Evolutionary conservation across 139 green algal genomes (phyloP).

Genomic region (Limnomonas spitsbergensis): DNA sequence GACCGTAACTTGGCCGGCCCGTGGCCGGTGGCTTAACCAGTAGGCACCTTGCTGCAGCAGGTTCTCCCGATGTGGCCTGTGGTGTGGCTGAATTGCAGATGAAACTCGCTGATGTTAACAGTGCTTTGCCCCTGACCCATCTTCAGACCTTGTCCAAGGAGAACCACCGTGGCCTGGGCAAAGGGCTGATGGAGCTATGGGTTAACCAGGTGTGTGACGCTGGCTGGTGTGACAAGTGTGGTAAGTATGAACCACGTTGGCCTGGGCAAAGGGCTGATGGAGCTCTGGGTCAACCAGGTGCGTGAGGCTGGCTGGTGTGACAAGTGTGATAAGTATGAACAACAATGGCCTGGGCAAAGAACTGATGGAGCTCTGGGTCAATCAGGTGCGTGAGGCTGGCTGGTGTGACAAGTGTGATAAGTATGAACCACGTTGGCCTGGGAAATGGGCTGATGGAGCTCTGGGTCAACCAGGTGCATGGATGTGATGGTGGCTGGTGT

Average conservation of each 20-base stretch:
- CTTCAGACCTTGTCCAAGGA: slow-evolving; percentile 18
- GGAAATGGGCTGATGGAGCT: slow-evolving; percentile 43
- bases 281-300: slow-evolving; percentile 52
- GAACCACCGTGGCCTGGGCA: slow-evolving; percentile 25
- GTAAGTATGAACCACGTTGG: slow-evolving; percentile 9
- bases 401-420: neutral
- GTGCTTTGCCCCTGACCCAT: too few relatives aligned
- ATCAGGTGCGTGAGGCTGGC: slow-evolving; percentile 32
- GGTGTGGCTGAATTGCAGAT: too few relatives aligned
- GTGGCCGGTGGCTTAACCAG: too few relatives aligned
- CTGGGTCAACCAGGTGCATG: slow-evolving; percentile 45
- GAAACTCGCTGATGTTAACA: too few relatives aligned
- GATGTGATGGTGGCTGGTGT: neutral
- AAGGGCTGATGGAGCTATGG: slow-evolving; percentile 45
- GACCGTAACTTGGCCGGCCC: too few relatives aligned
- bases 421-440: slow-evolving; percentile 16
- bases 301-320: neutral
- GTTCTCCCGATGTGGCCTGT: too few relatives aligned
- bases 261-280: slow-evolving; percentile 34
- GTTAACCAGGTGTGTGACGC: slow-evolving; percentile 40
- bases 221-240: neutral
- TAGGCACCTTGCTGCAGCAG: too few relatives aligned
- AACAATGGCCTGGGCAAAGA: slow-evolving; percentile 22
- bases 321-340: slow-evolving; percentile 3
- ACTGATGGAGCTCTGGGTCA: slow-evolving; percentile 49